A percentile compares a stretch with the other conserved stretches of the same genome.
Evolutionary conservation across 2,329 filamentous ascomycete species (phyloP).

Genomic region (Ascochyta koolunga): DNA sequence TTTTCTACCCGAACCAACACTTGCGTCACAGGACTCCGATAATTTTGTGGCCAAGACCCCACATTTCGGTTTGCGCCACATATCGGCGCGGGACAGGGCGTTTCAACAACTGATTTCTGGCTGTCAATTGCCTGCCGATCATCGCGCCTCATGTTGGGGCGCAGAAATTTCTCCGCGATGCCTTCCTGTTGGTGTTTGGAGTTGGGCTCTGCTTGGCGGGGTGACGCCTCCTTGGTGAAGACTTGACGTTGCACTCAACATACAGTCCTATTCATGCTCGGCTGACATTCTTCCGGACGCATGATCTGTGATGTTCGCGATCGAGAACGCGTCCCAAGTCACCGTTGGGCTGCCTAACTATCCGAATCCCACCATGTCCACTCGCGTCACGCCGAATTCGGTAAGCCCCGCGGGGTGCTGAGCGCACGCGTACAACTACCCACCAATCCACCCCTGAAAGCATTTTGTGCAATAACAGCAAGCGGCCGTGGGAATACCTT

Average conservation of each 20-base stretch:
- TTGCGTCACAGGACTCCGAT: constrained; percentile 31
- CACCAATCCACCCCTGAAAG: constrained; percentile 3
- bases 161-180: constrained; percentile 20
- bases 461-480: not conserved
- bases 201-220: not conserved
- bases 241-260: not conserved
- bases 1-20: constrained; percentile 28
- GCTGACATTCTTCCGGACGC: constrained; percentile 4
- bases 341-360: not conserved
- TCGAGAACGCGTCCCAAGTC: not conserved
- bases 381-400: constrained; percentile 9
- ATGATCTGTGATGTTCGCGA: not conserved
- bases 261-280: not conserved
- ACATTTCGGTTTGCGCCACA: constrained; percentile 29
- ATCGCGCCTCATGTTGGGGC: constrained; percentile 9
- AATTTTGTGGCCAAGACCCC: constrained; percentile 38
- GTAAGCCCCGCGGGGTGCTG: constrained; percentile 9
- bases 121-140: constrained; percentile 17
- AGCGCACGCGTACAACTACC: constrained; percentile 8
- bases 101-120: constrained; percentile 17
- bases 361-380: not conserved
- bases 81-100: constrained; percentile 18
- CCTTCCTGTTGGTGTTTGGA: not conserved
- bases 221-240: constrained; percentile 9
- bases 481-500: constrained; percentile 4